phyloP scores from a whole-genome alignment of 768 basidiomycete species.

The Lentinula detonsa region DNA sequence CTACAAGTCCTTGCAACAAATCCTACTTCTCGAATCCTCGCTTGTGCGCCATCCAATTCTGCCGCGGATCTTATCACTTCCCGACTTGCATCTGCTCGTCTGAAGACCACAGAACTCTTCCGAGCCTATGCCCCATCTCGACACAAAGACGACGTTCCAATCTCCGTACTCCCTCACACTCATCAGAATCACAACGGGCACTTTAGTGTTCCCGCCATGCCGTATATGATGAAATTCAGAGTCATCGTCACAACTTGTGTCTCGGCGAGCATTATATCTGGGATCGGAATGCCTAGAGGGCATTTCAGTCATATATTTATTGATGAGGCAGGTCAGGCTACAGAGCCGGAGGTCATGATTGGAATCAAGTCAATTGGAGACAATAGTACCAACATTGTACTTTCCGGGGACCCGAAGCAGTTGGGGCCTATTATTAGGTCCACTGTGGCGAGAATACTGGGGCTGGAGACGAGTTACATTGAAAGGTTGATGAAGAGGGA shows the following conservation, averaged over 20 bases:
- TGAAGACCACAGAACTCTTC: slow-evolving; percentile 36
- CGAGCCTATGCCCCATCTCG: slow-evolving; percentile 52
- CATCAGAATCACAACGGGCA: slow-evolving; percentile 24
- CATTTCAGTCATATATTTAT: slow-evolving; percentile 66
- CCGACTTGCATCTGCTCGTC: slow-evolving; percentile 24
- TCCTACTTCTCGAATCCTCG: slow-evolving; percentile 41
- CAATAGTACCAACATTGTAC: slow-evolving; percentile 27
- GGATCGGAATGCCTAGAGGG: slow-evolving; percentile 52
- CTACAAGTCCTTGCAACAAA: slow-evolving; percentile 37
- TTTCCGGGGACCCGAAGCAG: slow-evolving; percentile 43
- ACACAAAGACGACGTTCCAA: slow-evolving; percentile 36
- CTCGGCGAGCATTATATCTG: slow-evolving; percentile 50
- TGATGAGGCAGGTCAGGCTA: slow-evolving; percentile 71
- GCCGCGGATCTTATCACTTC: slow-evolving; percentile 55
- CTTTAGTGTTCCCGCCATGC: slow-evolving; percentile 35
- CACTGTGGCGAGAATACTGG: slow-evolving; percentile 27
- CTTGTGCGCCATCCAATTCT: slow-evolving; percentile 61
- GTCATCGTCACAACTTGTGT: slow-evolving; percentile 64
- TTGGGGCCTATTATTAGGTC: slow-evolving; percentile 40
- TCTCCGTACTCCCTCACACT: slow-evolving; percentile 32
- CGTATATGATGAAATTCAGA: slow-evolving; percentile 32
- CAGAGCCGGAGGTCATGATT: slow-evolving; percentile 62
- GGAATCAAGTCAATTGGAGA: slow-evolving; percentile 30
- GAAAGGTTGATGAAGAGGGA: slow-evolving; percentile 28
- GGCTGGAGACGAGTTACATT: slow-evolving; percentile 31